These are phyloP conservation scores for Calocybe indica DNA, from an alignment of 768 basidiomycete species.

Conservation along the genomic window DNA sequence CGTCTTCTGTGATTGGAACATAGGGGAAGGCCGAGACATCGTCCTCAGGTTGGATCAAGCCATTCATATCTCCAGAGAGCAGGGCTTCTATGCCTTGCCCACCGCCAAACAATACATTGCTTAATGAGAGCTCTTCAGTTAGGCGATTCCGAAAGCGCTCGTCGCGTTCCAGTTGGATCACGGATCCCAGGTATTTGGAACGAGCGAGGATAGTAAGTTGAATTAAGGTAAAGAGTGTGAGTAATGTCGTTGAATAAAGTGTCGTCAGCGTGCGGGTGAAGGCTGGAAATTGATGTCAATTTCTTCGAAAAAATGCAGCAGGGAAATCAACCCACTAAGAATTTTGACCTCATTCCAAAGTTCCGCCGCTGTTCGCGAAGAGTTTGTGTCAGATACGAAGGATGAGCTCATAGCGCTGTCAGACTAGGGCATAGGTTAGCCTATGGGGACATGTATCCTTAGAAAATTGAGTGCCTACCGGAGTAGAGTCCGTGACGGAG, in stretches of 20 bases:
- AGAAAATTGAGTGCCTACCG: conserved; percentile 4
- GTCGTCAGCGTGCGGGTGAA: conserved; percentile 85
- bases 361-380: conserved; percentile 62
- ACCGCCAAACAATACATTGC: conserved; percentile 28
- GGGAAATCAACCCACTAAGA: conserved; percentile 47
- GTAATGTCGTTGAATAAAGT: conserved; percentile 79
- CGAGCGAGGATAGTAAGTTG: conserved; percentile 86
- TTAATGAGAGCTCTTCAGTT: conserved; percentile 32
- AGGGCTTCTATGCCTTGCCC: conserved; percentile 2
- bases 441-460: not conserved
- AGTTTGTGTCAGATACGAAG: conserved; percentile 20
- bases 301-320: not conserved
- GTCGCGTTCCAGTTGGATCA: conserved; percentile 55
- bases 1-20: conserved; percentile 45
- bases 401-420: conserved; percentile 27
- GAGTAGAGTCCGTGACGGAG: conserved; percentile 12
- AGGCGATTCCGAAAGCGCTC: conserved; percentile 45
- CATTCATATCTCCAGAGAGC: conserved; percentile 17
- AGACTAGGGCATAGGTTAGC: conserved; percentile 15
- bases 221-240: conserved; percentile 79
- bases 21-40: conserved; percentile 11
- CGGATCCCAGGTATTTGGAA: conserved; percentile 67
- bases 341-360: conserved; percentile 94
- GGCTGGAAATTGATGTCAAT: conserved; percentile 37
- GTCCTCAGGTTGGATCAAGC: conserved; percentile 10